Evolutionary conservation across 2,329 filamentous ascomycete genomes (phyloP), one percentile per base, ranked within the genome.

Genomic region (Cladosporium sp.): DNA sequence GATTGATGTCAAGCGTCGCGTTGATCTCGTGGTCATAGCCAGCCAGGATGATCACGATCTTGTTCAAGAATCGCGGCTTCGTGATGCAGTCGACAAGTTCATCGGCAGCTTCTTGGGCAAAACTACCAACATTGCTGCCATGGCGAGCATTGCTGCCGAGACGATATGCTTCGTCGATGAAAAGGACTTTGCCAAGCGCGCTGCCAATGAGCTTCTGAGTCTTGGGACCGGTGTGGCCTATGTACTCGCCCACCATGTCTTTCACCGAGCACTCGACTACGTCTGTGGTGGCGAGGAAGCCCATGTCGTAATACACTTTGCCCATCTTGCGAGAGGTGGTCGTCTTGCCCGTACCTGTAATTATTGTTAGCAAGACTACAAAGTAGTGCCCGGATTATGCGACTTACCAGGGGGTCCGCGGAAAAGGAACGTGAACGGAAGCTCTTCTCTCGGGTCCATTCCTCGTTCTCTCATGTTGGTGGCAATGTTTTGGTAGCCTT

Each of bases 251-350:
- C 0, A 93, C 81, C 0, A 93, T 74, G 36, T 93, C 89, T 0
- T 87, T 86, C 0, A 88, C 88, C 0, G 90, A 92, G 54, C 83
- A 85, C 63, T 92, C 88, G 0, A 88, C 74, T 0, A 92, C 88
- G 28, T 88, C 84, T 0, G 81, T 82, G 0, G 80, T 80, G 0
- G 85, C 77, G 0, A 93, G 77, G 36, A 93, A 85, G 0, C 89
- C 89, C 82, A 92, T 86, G 69, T 93, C 87, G 71, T 91, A 93
- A 71, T 86, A 93, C 0, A 93, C 80, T 67, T 91, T 85, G 3
- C 90, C 90, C 83, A 93, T 91, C 67, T 88, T 90, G n/a, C 83
- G 79, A 0, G 91, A 91, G 0, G 84, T 91, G 0, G 88, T 88
- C 0, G 90, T 92, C 72, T 93, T 93, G 0, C 90, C 91, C 0